Evolutionary conservation across 208 protist genomes (phyloP).

Genomic region (Acanthamoeba castellanii): DNA sequence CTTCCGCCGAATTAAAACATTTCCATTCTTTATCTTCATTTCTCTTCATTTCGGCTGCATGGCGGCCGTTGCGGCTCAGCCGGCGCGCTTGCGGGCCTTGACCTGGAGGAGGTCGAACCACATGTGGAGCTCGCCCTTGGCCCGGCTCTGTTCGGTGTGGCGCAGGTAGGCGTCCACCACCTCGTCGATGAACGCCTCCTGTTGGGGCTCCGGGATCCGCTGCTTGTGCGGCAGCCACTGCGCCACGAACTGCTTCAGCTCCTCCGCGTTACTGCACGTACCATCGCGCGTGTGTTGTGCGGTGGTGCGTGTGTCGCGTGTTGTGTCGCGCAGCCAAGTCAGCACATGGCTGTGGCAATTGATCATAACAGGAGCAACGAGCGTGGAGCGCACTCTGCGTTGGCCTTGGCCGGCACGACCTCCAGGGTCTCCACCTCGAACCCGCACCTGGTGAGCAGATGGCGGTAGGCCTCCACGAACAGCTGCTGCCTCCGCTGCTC

Average conservation of each 20-base stretch:
- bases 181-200: not conserved
- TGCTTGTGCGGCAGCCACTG: conserved; percentile 4
- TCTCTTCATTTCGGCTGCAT: no score
- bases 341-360: no score
- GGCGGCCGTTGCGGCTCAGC: no score
- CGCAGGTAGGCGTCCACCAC: not conserved
- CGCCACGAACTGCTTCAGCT: not conserved
- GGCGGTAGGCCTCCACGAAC: not conserved
- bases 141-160: not conserved
- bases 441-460: not conserved
- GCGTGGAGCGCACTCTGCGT: not conserved
- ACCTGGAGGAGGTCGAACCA: conserved; percentile 1
- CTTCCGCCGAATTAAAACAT: no score
- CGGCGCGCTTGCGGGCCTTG: not conserved
- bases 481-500: not conserved
- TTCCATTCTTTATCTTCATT: no score
- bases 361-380: not conserved
- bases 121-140: conserved; percentile 13
- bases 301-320: no score
- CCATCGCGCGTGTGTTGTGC: not conserved
- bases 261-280: not conserved
- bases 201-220: not conserved
- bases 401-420: not conserved
- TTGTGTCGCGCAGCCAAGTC: no score
- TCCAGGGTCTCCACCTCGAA: not conserved